Base-by-base conservation (phyloP, 2,329 filamentous ascomycete species). In the Rhynchosporium graminicola region DNA sequence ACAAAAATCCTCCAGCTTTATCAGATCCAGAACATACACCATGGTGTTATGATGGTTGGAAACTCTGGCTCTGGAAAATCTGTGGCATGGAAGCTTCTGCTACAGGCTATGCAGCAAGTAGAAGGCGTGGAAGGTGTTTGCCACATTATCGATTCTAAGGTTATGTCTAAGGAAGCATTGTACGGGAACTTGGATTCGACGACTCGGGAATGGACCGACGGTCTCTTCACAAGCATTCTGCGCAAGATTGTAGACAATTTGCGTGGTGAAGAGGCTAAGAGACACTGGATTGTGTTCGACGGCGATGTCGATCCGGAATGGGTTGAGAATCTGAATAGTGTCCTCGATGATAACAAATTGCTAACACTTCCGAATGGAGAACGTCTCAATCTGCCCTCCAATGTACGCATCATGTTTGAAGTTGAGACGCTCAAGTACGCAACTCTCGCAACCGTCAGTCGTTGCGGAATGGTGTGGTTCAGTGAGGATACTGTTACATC, bases 391-490 rank as follows among this genome's bases (percentile, higher is more conserved):
- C 79, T 99, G 48, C 96, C 95, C 3, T 74, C 90, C 2, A 99
- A 99, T 73, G 95, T 99, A 31, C 91, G 96, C 69, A 96, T 99
- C 77, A 97, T 99, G 93, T 99, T 99, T 73, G 95, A 99, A 79
- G 95, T 99, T 42, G 96, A 99, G 79, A 98, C 89, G 3, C 82
- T 99, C 64, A 97, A 96, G 74, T 99, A 99, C 74, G 95, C 95
- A 43, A 99, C 95, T 0, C 85, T 99, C 50, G 95, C 95, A 61
- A 99, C 95, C n/a, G 95, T 99, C 73, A 96, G 91, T 87, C 92
- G 95, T 79, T 99, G 95, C 76, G 95, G 95, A 83, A 99, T 99
- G 95, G 96, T 99, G 13, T 99, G 95, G 95, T 99, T 98, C 79
- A 99, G 92, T 74, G 94, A 97, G 72, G 96, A 99, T 73, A 98